These are phyloP conservation scores for Verticillium nubilum DNA, from an alignment of 2,329 filamentous ascomycete genomes.

Conservation along the genomic window DNA sequence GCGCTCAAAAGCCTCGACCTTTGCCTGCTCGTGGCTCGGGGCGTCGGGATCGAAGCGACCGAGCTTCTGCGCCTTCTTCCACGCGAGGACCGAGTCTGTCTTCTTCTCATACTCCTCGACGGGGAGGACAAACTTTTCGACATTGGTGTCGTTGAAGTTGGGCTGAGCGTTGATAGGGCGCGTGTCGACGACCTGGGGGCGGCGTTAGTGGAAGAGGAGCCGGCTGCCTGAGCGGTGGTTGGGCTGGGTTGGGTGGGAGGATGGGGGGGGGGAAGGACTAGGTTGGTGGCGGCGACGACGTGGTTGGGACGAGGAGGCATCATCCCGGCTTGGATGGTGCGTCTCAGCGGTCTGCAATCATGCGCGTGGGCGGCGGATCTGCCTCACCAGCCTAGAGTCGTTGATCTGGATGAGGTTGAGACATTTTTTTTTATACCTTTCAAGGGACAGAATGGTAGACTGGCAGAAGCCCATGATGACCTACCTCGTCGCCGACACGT, in stretches of 20 bases:
- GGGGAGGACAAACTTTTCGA: constrained; percentile 90
- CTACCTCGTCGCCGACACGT: constrained; percentile 6
- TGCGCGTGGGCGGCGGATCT: neutral
- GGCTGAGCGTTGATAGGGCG: constrained; percentile 69
- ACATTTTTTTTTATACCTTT: constrained; percentile 14
- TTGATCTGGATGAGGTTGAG: constrained; percentile 4
- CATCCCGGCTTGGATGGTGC: neutral
- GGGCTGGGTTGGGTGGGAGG: neutral
- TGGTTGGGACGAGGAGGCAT: neutral
- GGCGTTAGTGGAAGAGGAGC: neutral
- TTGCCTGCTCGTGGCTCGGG: constrained; percentile 66
- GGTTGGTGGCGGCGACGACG: neutral
- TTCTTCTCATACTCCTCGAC: constrained; percentile 79
- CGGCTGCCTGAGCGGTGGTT: neutral
- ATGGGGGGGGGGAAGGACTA: neutral
- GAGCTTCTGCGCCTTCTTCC: constrained; percentile 94
- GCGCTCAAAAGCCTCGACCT: constrained; percentile 60
- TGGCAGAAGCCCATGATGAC: constrained; percentile 12
- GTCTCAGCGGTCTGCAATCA: neutral
- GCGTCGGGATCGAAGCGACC: constrained; percentile 91
- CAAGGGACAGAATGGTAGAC: constrained; percentile 3
- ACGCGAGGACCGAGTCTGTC: constrained; percentile 82
- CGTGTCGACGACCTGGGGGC: constrained; percentile 67
- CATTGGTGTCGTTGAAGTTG: constrained; percentile 77
- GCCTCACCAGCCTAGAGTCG: neutral